Evolutionary conservation across 2,329 filamentous ascomycete species (phyloP).

Genomic region (Pyricularia sp.): DNA sequence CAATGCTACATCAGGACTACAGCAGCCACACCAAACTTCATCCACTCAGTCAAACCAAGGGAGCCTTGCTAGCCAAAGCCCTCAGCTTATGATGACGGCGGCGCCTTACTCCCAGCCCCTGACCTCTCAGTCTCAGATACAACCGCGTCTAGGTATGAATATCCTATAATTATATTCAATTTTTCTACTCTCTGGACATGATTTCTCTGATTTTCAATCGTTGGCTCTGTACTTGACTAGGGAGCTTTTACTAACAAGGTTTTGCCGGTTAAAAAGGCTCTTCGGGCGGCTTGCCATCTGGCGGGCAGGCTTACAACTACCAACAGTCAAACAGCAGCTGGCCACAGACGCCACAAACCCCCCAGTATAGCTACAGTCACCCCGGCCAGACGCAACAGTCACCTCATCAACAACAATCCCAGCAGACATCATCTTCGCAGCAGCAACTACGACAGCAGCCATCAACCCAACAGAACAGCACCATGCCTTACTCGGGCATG

Average conservation of each 20-base stretch:
- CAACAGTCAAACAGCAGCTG: conserved; percentile 53
- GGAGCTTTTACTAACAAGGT: neutral
- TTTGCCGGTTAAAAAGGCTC: conserved; percentile 28
- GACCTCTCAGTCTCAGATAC: conserved; percentile 63
- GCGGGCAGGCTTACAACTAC: conserved; percentile 53
- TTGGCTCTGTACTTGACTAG: neutral
- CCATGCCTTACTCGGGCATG: conserved; percentile 55
- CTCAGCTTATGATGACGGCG: conserved; percentile 57
- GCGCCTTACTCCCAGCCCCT: conserved; percentile 62
- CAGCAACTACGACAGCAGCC: conserved; percentile 63
- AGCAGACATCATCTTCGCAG: conserved; percentile 36
- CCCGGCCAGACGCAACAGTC: conserved; percentile 38
- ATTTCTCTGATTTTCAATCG: neutral
- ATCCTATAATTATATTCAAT: neutral
- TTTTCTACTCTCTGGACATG: neutral
- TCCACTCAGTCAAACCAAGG: conserved; percentile 13
- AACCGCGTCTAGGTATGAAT: conserved; percentile 34
- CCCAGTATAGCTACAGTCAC: conserved; percentile 46
- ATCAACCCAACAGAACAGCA: conserved; percentile 47
- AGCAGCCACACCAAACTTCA: neutral
- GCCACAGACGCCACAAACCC: conserved; percentile 56
- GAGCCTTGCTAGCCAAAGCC: conserved; percentile 51
- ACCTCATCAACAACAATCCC: conserved; percentile 35
- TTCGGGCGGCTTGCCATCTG: conserved; percentile 40
- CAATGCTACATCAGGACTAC: neutral